These are phyloP conservation scores for Urtica urens DNA, from an alignment of 306 rosid species.

Conservation along the genomic window DNA sequence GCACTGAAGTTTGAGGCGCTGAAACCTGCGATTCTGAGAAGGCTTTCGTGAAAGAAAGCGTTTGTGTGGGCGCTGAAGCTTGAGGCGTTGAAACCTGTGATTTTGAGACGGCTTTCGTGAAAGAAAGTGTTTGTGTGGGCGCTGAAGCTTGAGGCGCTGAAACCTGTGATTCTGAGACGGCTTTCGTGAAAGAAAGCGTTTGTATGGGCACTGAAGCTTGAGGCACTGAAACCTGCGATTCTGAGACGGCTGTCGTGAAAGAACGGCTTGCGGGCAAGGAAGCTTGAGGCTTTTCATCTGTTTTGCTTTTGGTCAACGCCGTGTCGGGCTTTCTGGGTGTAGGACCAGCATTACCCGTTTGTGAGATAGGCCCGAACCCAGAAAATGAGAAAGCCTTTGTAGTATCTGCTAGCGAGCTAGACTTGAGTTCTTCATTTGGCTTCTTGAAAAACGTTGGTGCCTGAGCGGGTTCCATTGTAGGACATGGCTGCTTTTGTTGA, in stretches of 20 bases:
- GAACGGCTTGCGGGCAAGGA: constrained; percentile 19
- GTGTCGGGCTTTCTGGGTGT: constrained; percentile 13
- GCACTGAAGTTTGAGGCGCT: too few species aligned
- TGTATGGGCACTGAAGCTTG: constrained; percentile 20
- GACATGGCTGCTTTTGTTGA: constrained; percentile 21
- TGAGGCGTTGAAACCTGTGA: constrained; percentile 26
- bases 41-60: too few species aligned
- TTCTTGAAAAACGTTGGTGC: constrained; percentile 17
- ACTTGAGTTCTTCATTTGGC: constrained; percentile 28
- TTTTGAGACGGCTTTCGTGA: too few species aligned
- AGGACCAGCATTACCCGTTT: constrained; percentile 21
- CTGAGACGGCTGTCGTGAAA: too few species aligned
- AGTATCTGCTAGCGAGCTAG: constrained; percentile 21
- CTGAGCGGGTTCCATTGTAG: constrained; percentile 25
- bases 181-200: too few species aligned
- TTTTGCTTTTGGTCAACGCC: constrained; percentile 23
- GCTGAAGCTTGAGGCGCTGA: constrained; percentile 20
- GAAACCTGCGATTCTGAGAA: too few species aligned
- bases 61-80: constrained; percentile 21
- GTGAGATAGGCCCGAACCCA: constrained; percentile 29
- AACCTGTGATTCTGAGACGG: constrained; percentile 26
- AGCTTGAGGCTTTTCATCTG: constrained; percentile 25
- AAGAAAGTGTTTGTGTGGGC: constrained; percentile 22
- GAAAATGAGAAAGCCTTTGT: constrained; percentile 19
- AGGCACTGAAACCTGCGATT: constrained; percentile 21